Percentiles rank a stretch among this genome's conserved stretches.
phyloP scores from a whole-genome alignment of 371 early-diverging fungal species.

The Mucor piriformis region DNA sequence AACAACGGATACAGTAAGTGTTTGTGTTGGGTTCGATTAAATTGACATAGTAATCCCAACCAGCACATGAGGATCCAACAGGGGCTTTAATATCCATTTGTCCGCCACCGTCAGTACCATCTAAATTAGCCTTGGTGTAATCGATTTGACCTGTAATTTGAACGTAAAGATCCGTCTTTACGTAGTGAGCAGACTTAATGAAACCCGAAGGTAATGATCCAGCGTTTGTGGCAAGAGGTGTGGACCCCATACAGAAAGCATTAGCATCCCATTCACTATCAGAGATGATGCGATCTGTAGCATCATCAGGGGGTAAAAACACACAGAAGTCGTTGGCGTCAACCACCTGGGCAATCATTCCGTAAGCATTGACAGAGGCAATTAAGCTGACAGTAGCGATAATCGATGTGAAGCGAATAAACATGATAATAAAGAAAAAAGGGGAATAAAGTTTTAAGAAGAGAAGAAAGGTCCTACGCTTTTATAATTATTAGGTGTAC shows the following conservation, averaged over 20 bases:
- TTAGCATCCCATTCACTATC: conserved; percentile 50
- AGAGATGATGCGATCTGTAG: conserved; percentile 44
- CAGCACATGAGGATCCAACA: conserved; percentile 51
- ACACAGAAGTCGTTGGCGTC: conserved; percentile 53
- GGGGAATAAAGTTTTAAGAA: not conserved
- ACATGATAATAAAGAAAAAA: not conserved
- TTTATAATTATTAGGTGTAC: not conserved
- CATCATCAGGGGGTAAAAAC: conserved; percentile 55
- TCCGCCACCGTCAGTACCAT: conserved; percentile 56
- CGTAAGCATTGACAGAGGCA: conserved; percentile 23
- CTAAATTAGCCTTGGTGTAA: conserved; percentile 47
- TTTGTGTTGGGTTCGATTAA: conserved; percentile 54
- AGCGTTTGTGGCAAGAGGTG: conserved; percentile 48
- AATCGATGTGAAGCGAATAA: not conserved
- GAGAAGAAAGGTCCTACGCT: too few species aligned
- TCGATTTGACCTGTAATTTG: conserved; percentile 65
- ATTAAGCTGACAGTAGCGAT: conserved; percentile 5
- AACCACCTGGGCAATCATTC: conserved; percentile 39
- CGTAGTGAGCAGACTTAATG: conserved; percentile 55
- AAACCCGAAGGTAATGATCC: conserved; percentile 49
- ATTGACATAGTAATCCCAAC: conserved; percentile 57
- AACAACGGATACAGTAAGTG: conserved; percentile 64
- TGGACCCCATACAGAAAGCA: conserved; percentile 53
- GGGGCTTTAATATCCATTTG: conserved; percentile 60
- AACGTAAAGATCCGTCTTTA: conserved; percentile 45